A percentile compares a stretch with the other conserved stretches of the same genome.
These are phyloP conservation scores for Clonostachys chloroleuca DNA, from an alignment of 2,329 filamentous ascomycete species.

Conservation along the genomic window DNA sequence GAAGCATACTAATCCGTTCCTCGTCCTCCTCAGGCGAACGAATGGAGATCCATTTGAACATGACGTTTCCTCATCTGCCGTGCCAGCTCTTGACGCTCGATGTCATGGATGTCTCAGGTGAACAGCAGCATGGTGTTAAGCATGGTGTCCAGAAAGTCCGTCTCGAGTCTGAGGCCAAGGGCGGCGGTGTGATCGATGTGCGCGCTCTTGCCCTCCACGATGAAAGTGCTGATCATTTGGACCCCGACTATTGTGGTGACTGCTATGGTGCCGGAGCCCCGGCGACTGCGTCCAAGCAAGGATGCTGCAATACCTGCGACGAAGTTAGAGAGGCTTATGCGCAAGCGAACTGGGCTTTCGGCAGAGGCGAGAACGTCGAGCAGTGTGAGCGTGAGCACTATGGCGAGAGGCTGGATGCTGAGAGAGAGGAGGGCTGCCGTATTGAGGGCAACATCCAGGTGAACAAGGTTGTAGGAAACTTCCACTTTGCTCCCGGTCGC, in stretches of 20 bases:
- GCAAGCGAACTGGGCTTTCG: conserved; percentile 86
- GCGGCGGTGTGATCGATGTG: conserved; percentile 69
- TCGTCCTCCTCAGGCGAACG: conserved; percentile 64
- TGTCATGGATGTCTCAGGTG: conserved; percentile 98
- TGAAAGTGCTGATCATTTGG: conserved; percentile 71
- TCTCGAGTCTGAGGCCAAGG: conserved; percentile 66
- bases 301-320: conserved; percentile 95
- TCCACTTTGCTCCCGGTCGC: conserved; percentile 94
- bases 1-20: neutral
- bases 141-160: conserved; percentile 92
- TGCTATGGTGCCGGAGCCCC: conserved; percentile 86
- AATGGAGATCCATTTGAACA: conserved; percentile 98
- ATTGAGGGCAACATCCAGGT: conserved; percentile 89
- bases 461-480: conserved; percentile 98
- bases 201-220: conserved; percentile 63
- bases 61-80: conserved; percentile 89
- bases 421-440: conserved; percentile 88
- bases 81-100: conserved; percentile 95
- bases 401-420: conserved; percentile 78
- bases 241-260: conserved; percentile 86
- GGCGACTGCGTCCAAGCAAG: conserved; percentile 65
- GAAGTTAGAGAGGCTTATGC: conserved; percentile 96
- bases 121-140: conserved; percentile 90
- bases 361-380: conserved; percentile 85
- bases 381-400: conserved; percentile 97